Conservation (phyloP, 2,329 filamentous ascomycete species). For the Fusarium dlaminii region DNA sequence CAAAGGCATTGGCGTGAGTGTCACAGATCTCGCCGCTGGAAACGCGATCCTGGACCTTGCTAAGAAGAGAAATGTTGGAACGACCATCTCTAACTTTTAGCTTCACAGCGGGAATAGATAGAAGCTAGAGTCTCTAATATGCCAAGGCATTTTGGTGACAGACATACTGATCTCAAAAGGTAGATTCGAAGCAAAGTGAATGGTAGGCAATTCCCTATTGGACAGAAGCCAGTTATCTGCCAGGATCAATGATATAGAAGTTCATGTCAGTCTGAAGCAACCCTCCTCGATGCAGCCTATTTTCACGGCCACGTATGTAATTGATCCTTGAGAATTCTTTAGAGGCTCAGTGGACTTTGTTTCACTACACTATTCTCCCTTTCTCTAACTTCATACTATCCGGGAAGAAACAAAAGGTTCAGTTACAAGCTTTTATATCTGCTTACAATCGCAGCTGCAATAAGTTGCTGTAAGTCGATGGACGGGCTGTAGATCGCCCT, state of each 20-base stretch:
- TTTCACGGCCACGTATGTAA: background rate
- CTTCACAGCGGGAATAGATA: rapidly evolving
- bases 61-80: slow-evolving; percentile 14
- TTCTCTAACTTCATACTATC: background rate
- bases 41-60: slow-evolving; percentile 44
- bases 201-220: rapidly evolving
- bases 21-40: slow-evolving; percentile 48
- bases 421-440: background rate
- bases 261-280: background rate
- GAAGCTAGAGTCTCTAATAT: background rate
- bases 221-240: background rate
- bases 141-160: too few relatives aligned
- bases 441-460: background rate
- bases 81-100: slow-evolving; percentile 19
- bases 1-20: slow-evolving; percentile 40
- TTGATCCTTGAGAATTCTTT: background rate
- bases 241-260: background rate
- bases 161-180: rapidly evolving
- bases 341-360: rapidly evolving
- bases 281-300: background rate
- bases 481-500: background rate
- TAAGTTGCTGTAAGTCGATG: background rate
- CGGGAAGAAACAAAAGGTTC: background rate
- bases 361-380: rapidly evolving
- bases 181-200: rapidly evolving